These are phyloP conservation scores for Sphagnum contortum DNA, from an alignment of 225 moss, liverwort and hornwort species.

Conservation along the genomic window DNA sequence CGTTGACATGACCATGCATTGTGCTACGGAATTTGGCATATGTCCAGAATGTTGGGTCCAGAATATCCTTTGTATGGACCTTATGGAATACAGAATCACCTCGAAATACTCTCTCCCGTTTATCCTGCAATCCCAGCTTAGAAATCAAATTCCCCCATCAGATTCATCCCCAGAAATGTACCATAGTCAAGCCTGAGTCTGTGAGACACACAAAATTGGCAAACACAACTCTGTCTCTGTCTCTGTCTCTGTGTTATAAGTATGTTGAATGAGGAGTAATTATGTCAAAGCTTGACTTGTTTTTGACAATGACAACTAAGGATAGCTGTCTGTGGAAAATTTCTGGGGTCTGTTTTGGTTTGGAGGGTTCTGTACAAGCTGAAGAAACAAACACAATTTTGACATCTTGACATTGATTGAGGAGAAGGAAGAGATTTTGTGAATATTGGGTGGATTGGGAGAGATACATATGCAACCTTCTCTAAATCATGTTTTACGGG, in stretches of 20 bases:
- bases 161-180: neutral
- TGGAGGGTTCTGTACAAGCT: too few relatives aligned
- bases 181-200: neutral
- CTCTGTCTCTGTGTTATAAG: too few relatives aligned
- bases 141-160: neutral
- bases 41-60: conserved; percentile 42
- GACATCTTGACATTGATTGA: too few relatives aligned
- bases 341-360: too few relatives aligned
- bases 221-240: too few relatives aligned
- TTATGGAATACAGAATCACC: conserved; percentile 34
- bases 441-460: neutral
- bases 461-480: conserved; percentile 18
- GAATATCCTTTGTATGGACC: conserved; percentile 27
- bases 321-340: too few relatives aligned
- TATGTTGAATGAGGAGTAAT: too few relatives aligned
- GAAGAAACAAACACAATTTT: too few relatives aligned
- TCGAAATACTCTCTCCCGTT: conserved; percentile 37
- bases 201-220: too few relatives aligned
- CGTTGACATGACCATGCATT: conserved; percentile 49
- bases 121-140: conserved; percentile 22
- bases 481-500: conserved; percentile 48
- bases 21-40: conserved; percentile 42
- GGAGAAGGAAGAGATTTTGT: too few relatives aligned
- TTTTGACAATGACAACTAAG: too few relatives aligned
- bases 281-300: too few relatives aligned